Base-by-base conservation (phyloP, 257 asterid genomes). In the Capsicum chinense region DNA sequence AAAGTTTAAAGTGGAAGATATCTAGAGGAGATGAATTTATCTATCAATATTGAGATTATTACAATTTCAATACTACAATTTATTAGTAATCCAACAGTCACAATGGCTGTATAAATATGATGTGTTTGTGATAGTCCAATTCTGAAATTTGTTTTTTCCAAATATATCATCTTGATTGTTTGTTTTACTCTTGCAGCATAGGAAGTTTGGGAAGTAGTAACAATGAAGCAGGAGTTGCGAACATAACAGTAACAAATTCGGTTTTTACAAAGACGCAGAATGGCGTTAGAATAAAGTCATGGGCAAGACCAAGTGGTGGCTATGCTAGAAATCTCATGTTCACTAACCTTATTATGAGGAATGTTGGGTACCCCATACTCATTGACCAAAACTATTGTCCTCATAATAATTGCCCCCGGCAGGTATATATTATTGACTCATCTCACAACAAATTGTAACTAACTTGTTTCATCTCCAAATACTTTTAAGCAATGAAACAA, bases 371-470 rank as follows among this genome's bases (percentile, higher is more conserved):
- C 58, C 83, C 83, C 11, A 80, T 80, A 44, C 21, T 80, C 73
- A 80, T 80, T 9, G 83, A 80, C 39, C 83, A 80, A 80, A 80
- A 63, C 21, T 80, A 80, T 63, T 80, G 83, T 26, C 83, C 83
- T 1, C 0, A 59, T 80, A 63, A 63, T 63, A 17, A 3, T 26
- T 80, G 83, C 44, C 73, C 83, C 3, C 67, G 5, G 0, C 83
- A 80, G 83, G 83, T 26, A 26, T 79, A 33, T 56, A 50, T 33
- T 5, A 54, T 56, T 16, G 35, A 56, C 16, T 35, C 26, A 57
- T 42, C 50, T 42, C 37, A 66, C 35, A 35, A 57, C 21, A 57
- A 56, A 16, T 42, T 4, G 35, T 17, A 70, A 26, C 33, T 17
- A 58, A 42, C 48, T 3, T n/a, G 17, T 58, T 58, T 58, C 64